Base-by-base conservation (phyloP, 371 early-diverging fungal genomes). In the Nematocida displodere region DNA sequence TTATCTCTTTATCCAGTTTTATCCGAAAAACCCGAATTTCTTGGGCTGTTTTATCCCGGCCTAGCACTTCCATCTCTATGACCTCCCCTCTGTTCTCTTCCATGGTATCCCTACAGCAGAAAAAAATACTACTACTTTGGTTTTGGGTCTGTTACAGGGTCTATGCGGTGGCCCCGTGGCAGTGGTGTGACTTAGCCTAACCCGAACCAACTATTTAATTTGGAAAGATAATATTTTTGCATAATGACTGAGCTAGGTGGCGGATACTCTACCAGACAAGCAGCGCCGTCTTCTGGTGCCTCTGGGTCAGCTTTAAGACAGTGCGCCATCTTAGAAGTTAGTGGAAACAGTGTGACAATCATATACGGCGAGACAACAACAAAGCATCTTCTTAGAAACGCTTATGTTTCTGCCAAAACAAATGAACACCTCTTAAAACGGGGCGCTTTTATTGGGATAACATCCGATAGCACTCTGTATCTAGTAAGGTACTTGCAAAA, bases 361-460 rank as follows among this genome's bases (percentile, higher is more conserved):
- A 34, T 7, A 24, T 46, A 52, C n/a, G 29, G 44, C 8, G 36
- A 29, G 15, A 3, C 17, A 17, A 37, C 13, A 4, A 52, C 36
- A 15, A 58, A 33, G 28, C 61, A 63, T 26, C 11, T 24, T 0
- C 29, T 61, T 0, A 40, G 44, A 28, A 61, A 71, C 11, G 13
- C n/a, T 24, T 71, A 71, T 33, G 61, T 22, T 20, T 36, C 48
- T 13, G 31, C 61, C 1, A 15, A 44, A 4, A 50, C 62, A 22
- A 71, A 71, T 44, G 48, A 61, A 29, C 75, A 71, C 8, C 44
- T 71, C 8, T 40, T 71, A 2, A 59, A 71, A 46, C 48, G 61
- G 33, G 47, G 48, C 13, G 62, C 54, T 3, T 53, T 71, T 34
- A 59, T 71, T 49, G 75, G 75, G 24, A 20, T 37, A 1, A 61